Evolutionary conservation across 345 rosid genomes (phyloP).

Genomic region (Brassica incana): DNA sequence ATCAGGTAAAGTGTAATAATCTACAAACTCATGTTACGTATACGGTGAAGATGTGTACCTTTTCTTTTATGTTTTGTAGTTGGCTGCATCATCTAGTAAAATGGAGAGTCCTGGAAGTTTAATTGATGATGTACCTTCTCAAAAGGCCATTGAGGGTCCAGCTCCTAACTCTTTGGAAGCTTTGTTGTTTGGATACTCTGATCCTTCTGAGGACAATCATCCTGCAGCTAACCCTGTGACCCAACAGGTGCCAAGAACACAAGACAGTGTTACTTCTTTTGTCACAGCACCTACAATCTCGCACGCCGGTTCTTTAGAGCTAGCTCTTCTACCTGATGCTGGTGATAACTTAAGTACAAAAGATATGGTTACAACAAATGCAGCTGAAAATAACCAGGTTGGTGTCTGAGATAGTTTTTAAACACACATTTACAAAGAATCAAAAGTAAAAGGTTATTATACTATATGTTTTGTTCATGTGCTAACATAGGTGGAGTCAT

Average conservation of each 20-base stretch:
- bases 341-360: conserved; percentile 25
- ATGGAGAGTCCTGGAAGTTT: conserved; percentile 38
- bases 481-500: conserved; percentile 37
- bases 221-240: conserved; percentile 23
- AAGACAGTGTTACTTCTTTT: conserved; percentile 18
- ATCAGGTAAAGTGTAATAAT: conserved; percentile 12
- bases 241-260: conserved; percentile 19
- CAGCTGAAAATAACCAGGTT: conserved; percentile 46
- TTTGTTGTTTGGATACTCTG: conserved; percentile 56
- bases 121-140: conserved; percentile 36
- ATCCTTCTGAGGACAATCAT: conserved; percentile 38
- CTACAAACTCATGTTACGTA: neutral
- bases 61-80: conserved; percentile 39
- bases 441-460: neutral
- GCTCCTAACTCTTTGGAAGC: conserved; percentile 55
- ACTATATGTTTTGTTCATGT: neutral
- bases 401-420: conserved; percentile 6
- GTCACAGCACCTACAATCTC: conserved; percentile 34
- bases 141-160: conserved; percentile 36
- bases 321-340: conserved; percentile 14
- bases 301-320: conserved; percentile 32
- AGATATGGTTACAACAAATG: conserved; percentile 26
- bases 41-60: neutral
- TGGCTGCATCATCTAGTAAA: conserved; percentile 33
- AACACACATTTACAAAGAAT: neutral